Evolutionary conservation across 768 basidiomycete species (phyloP).

Genomic region (Kwoniella sp.): DNA sequence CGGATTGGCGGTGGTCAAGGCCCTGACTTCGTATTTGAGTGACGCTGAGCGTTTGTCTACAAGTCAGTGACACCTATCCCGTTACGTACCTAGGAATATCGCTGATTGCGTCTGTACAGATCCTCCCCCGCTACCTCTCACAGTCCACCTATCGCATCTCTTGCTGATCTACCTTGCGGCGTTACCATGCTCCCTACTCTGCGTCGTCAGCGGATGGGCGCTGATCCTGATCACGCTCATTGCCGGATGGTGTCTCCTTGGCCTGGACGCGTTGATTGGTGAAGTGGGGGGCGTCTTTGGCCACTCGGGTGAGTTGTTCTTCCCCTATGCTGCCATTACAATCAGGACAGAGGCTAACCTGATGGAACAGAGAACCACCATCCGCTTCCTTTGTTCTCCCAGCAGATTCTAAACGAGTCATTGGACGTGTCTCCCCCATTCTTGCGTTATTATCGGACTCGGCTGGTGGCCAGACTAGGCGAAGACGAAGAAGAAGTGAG

Average conservation of each 20-base stretch:
- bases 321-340: not conserved
- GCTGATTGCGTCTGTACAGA: conserved; percentile 17
- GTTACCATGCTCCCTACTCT: conserved; percentile 41
- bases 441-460: conserved; percentile 21
- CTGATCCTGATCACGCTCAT: conserved; percentile 37
- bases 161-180: conserved; percentile 46
- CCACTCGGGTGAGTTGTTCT: conserved; percentile 23
- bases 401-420: conserved; percentile 37
- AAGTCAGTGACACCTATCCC: conserved; percentile 27
- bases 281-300: conserved; percentile 50
- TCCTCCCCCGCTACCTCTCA: conserved; percentile 46
- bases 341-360: not conserved
- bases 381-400: conserved; percentile 36
- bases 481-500: conserved; percentile 24
- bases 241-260: conserved; percentile 47
- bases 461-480: conserved; percentile 24
- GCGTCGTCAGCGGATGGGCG: conserved; percentile 31
- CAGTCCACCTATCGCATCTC: conserved; percentile 44
- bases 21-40: conserved; percentile 29
- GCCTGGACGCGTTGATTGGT: conserved; percentile 45
- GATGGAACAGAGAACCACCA: conserved; percentile 39
- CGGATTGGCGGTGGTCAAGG: conserved; percentile 34
- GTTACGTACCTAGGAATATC: not conserved
- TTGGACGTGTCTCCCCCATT: conserved; percentile 36
- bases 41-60: conserved; percentile 43